Conservation (phyloP, 108 stramenopile genomes). For the Skeletonema marinoi region DNA sequence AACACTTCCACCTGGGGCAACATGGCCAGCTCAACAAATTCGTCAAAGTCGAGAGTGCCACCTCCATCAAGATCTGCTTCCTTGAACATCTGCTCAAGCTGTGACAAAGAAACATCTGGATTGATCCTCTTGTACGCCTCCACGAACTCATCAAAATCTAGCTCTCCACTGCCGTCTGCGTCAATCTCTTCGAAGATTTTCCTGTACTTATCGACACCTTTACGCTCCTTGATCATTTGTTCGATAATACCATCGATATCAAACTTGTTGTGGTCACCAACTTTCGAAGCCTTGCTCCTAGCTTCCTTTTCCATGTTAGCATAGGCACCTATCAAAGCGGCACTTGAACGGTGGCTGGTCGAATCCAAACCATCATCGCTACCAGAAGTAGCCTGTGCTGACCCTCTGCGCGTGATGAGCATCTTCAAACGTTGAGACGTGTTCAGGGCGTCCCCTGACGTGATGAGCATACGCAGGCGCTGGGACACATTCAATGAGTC, state of each 20-base stretch:
- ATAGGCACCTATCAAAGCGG: slow-evolving; percentile 36
- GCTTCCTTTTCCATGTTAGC: slow-evolving; percentile 46
- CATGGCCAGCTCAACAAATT: slow-evolving; percentile 43
- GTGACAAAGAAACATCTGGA: too few species aligned
- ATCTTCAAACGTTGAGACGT: background rate
- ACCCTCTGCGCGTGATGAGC: too few species aligned
- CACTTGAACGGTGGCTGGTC: background rate
- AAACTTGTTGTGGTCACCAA: background rate
- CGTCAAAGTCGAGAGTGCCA: too few species aligned
- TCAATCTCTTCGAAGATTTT: slow-evolving; percentile 56
- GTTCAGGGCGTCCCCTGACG: background rate
- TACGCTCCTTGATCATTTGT: slow-evolving; percentile 40
- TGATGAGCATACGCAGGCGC: too few species aligned
- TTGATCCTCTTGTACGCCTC: too few species aligned
- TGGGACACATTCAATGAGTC: too few species aligned
- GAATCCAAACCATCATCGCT: background rate
- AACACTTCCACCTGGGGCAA: slow-evolving; percentile 24
- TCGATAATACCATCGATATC: slow-evolving; percentile 37
- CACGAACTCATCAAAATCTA: too few species aligned
- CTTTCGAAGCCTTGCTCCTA: background rate
- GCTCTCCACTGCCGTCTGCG: too few species aligned
- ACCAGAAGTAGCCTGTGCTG: background rate
- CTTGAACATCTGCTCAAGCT: too few species aligned
- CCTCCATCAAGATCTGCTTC: too few species aligned
- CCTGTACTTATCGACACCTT: slow-evolving; percentile 33